These are phyloP conservation scores for Aspergillus glaucus DNA, from an alignment of 2,329 filamentous ascomycete genomes.

Conservation along the genomic window DNA sequence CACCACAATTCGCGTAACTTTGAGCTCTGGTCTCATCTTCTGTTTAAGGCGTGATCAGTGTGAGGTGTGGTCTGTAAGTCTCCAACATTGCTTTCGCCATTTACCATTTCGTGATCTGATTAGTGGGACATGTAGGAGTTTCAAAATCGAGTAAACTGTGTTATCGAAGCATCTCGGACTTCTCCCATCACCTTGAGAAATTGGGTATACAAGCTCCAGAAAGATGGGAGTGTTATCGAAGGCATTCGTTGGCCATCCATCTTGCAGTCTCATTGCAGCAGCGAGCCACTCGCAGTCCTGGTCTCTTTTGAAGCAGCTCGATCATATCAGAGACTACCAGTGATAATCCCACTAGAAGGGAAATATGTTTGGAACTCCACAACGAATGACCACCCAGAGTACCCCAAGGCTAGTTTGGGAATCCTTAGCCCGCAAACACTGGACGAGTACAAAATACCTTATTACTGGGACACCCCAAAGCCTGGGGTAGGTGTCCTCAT, in stretches of 20 bases:
- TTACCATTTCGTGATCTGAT: too few species aligned
- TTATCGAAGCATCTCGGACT: too few species aligned
- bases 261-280: not conserved
- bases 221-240: conserved; percentile 1
- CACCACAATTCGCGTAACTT: conserved; percentile 1
- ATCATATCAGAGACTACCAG: not conserved
- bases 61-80: conserved; percentile 1
- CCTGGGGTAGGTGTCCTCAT: not conserved
- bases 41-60: conserved; percentile 1
- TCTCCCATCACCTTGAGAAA: not conserved
- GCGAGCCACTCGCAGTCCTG: not conserved
- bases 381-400: not conserved
- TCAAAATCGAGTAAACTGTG: not conserved
- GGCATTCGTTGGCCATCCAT: not conserved
- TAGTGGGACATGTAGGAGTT: not conserved
- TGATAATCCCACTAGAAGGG: not conserved
- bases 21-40: not conserved
- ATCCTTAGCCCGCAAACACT: not conserved
- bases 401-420: not conserved
- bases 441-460: conserved; percentile 2
- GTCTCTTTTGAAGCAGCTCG: not conserved
- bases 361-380: not conserved
- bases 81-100: not conserved
- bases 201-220: not conserved
- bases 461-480: conserved; percentile 1